Evolutionary conservation across 2,329 filamentous ascomycete genomes (phyloP), one percentile per base, ranked within the genome.

Genomic region (Ascochyta pisi): DNA sequence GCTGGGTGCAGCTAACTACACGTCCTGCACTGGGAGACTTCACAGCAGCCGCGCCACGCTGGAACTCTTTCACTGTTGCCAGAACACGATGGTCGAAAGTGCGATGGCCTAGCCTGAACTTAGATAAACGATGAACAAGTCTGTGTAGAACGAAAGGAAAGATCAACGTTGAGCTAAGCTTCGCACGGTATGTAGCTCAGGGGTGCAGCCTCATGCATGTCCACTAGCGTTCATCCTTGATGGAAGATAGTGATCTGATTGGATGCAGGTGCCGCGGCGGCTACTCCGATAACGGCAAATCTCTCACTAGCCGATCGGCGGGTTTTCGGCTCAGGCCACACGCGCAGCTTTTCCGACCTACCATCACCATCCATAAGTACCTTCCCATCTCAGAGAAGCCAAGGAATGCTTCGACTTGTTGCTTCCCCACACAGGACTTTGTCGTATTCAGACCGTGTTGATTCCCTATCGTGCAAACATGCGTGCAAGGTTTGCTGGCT

Each of bases 121-220:
- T 33, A 34, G 26, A 39, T 22, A 38, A 39, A 38, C 23, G 38
- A 16, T 48, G 26, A 7, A 12, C 8, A 22, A 15, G 8, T 13
- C 8, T 42, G 26, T 34, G 12, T 42, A 16, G 12, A 6, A 43
- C 6, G 19, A 13, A 24, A 29, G 24, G 23, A 35, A 43, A 42
- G 38, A 54, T 43, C 38, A 26, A 43, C 50, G 31, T 38, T 8
- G 22, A 37, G 29, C 47, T 38, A 43, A 49, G 27, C 39, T 31
- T 43, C 24, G 6, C n/a, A 29, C 29, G 16, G 31, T 42, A 19
- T 15, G 22, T 13, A 35, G 38, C 8, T 41, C 37, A 38, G 35
- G 29, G 29, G 50, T 16, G 12, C 37, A 41, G 35, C 35, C 41
- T 13, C 2, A 7, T 29, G 27, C 22, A 31, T 26, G 22, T 13